Conservation (phyloP, 371 early-diverging fungal genomes). For the Catenaria anguillulae region DNA sequence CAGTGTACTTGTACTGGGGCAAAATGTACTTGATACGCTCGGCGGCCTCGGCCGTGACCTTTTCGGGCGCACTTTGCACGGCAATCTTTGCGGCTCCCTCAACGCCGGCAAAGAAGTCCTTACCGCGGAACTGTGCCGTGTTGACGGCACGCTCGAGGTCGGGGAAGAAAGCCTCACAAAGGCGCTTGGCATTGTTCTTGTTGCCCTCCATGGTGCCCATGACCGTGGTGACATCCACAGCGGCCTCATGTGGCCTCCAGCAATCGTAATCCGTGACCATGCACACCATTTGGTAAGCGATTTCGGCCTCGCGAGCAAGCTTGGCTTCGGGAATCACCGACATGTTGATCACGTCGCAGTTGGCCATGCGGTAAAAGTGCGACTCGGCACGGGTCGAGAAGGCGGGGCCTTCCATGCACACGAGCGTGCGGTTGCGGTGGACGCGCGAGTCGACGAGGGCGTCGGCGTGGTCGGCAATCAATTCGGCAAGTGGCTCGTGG, state of each 20-base stretch:
- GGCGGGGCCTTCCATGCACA: conserved; percentile 95
- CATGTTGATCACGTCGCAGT: conserved; percentile 93
- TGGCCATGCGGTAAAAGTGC: conserved; percentile 84
- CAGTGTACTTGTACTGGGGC: conserved; percentile 14
- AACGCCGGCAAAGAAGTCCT: conserved; percentile 25
- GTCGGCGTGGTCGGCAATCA: conserved; percentile 43
- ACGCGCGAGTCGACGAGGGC: conserved; percentile 16
- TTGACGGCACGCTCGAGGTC: conserved; percentile 47
- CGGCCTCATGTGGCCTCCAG: conserved; percentile 83
- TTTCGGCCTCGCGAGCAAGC: conserved; percentile 92
- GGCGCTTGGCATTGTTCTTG: conserved; percentile 59
- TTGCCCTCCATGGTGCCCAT: conserved; percentile 79
- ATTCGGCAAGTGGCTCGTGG: conserved; percentile 50
- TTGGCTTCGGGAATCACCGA: conserved; percentile 88
- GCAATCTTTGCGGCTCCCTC: conserved; percentile 60
- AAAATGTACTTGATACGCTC: conserved; percentile 62
- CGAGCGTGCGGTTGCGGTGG: conserved; percentile 53
- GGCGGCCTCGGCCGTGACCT: conserved; percentile 52
- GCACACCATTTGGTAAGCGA: conserved; percentile 93
- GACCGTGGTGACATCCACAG: conserved; percentile 83
- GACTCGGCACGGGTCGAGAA: conserved; percentile 96
- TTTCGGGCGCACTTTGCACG: conserved; percentile 53
- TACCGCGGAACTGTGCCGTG: conserved; percentile 22
- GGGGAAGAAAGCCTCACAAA: conserved; percentile 65
- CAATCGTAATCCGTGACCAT: conserved; percentile 99